Conservation (phyloP, 345 rosid species). For the Conringia planisiliqua region DNA sequence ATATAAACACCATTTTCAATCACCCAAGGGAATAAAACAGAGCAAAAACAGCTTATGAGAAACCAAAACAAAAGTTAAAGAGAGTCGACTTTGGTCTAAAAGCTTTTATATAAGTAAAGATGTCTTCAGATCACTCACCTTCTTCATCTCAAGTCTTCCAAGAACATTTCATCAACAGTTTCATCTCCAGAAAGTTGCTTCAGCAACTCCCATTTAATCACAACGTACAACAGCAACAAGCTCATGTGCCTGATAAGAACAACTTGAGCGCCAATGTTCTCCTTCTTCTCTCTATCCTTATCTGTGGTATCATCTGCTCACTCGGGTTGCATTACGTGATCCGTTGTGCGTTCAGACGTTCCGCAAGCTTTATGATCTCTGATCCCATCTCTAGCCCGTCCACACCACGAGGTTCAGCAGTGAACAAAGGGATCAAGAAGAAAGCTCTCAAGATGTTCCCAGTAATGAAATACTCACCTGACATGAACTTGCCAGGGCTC, state of each 20-base stretch:
- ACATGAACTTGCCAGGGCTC: constrained; percentile 38
- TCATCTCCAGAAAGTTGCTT: constrained; percentile 39
- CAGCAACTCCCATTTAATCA: constrained; percentile 31
- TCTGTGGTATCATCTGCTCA: constrained; percentile 54
- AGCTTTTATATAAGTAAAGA: not conserved
- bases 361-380: constrained; percentile 40
- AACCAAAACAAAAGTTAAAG: not conserved
- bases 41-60: not conserved
- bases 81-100: not conserved
- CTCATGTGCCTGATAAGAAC: constrained; percentile 17
- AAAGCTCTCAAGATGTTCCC: constrained; percentile 52
- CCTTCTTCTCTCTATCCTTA: constrained; percentile 43
- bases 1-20: constrained; percentile 19
- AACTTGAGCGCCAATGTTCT: constrained; percentile 43
- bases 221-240: constrained; percentile 22
- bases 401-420: constrained; percentile 8
- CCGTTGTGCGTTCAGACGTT: constrained; percentile 48
- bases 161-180: constrained; percentile 23
- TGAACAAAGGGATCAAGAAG: constrained; percentile 41
- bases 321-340: constrained; percentile 48
- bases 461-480: constrained; percentile 40
- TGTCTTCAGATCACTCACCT: constrained; percentile 22
- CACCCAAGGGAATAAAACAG: constrained; percentile 25
- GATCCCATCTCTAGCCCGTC: constrained; percentile 30
- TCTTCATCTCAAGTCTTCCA: constrained; percentile 26